Evolutionary conservation across 768 basidiomycete genomes (phyloP), one percentile per base, ranked within the genome.

Genomic region (Podaxis pistillaris): DNA sequence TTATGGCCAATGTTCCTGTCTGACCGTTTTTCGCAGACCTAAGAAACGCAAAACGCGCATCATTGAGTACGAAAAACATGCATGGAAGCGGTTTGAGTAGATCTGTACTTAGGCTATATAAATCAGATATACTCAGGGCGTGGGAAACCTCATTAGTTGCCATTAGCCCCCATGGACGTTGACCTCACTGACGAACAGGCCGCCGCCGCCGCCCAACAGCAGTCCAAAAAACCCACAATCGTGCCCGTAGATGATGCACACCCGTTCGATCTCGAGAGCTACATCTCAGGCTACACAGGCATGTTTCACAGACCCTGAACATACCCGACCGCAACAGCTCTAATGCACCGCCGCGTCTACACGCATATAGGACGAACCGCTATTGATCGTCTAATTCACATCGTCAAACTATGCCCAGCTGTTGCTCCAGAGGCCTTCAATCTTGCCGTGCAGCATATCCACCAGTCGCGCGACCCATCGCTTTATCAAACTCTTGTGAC

Each of bases 261-360:
- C 70, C 92, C 94, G 3, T 95, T 94, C 70, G 94, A 96, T 70
- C 83, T 96, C 58, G 94, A 96, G 62, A 74, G 84, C 46, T 91
- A 93, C 72, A 86, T 89, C 63, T 78, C 88, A 47, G 83, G 85
- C 58, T 96, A 95, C 76, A 80, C 86, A 65, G 91, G 93, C 91
- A 69, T n/a, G 60, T 62, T 15, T 33, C 24, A 46, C 26, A 63
- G 6, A 17, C 17, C 44, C 44, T 46, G 44, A 46, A 19, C 8
- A 46, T 19, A 46, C 15, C 40, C 6, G 33, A 40, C 19, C 40
- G 24, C 55, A 41, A 57, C 24, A 30, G 24, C 51, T 8, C 50
- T 22, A 19, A 49, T 19, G 56, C 28, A 17, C 40, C 40, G 13
- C 13, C 22, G 51, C 11, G n/a, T 50, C 19, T 17, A 58, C 22